A percentile compares a stretch with the other conserved stretches of the same genome.
Evolutionary conservation across 2,329 filamentous ascomycete genomes (phyloP).

Genomic region (Colletotrichum godetiae): DNA sequence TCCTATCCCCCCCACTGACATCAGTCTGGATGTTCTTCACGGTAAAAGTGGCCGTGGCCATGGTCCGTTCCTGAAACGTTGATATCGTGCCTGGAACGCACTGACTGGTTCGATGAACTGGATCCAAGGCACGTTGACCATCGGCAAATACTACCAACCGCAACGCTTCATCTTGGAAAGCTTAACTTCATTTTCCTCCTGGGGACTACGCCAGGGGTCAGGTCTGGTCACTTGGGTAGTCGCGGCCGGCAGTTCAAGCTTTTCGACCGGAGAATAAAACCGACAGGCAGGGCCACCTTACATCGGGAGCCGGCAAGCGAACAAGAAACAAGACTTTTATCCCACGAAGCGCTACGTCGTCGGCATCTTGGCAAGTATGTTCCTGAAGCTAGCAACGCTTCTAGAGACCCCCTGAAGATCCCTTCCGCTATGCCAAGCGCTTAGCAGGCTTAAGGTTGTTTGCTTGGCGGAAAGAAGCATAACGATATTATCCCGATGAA

Average conservation of each 20-base stretch:
- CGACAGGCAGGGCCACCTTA: background rate
- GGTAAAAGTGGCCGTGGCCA: background rate
- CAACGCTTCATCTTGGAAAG: slow-evolving; percentile 1
- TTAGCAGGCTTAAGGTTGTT: slow-evolving; percentile 1
- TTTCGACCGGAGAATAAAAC: background rate
- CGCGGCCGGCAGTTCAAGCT: slow-evolving; percentile 1
- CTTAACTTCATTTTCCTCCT: background rate
- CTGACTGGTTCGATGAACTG: slow-evolving; percentile 21
- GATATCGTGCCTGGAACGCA: background rate
- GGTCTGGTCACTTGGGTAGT: background rate
- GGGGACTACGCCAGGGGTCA: background rate
- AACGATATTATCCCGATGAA: background rate
- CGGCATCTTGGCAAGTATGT: slow-evolving; percentile 5
- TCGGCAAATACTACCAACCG: slow-evolving; percentile 5
- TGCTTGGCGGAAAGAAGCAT: background rate
- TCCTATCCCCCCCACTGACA: background rate
- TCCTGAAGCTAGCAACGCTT: background rate
- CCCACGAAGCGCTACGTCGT: background rate
- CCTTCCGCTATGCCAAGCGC: background rate
- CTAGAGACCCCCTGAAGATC: slow-evolving; percentile 23
- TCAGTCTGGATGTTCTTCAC: background rate
- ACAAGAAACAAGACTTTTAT: background rate
- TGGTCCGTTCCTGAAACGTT: slow-evolving; percentile 14
- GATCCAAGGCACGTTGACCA: background rate
- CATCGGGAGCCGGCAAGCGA: background rate